These are phyloP conservation scores for Ulota crispa DNA, from an alignment of 225 moss, liverwort and hornwort genomes.

Conservation along the genomic window DNA sequence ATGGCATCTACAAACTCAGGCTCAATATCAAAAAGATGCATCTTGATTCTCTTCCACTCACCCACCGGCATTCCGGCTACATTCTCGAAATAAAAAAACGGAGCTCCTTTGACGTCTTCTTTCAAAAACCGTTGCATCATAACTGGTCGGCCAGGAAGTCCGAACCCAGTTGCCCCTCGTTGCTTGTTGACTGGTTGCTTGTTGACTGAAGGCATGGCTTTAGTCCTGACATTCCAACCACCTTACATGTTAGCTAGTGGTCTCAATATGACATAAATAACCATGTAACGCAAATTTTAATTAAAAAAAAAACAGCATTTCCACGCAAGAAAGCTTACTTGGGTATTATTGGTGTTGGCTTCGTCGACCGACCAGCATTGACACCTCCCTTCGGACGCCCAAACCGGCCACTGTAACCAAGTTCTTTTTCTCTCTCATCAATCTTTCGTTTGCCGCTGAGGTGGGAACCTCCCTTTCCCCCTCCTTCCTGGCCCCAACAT, in stretches of 20 bases:
- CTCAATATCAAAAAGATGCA: slow-evolving; percentile 70
- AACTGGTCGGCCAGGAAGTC: slow-evolving; percentile 56
- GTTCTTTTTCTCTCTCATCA: slow-evolving; percentile 27
- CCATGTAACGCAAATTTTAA: not conserved
- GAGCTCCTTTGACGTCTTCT: slow-evolving; percentile 56
- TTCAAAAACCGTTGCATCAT: slow-evolving; percentile 46
- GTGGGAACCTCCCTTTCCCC: slow-evolving; percentile 8
- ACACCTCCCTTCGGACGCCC: slow-evolving; percentile 16
- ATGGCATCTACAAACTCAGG: slow-evolving; percentile 80
- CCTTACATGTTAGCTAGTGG: not conserved
- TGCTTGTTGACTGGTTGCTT: slow-evolving; percentile 26
- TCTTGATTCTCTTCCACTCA: slow-evolving; percentile 62
- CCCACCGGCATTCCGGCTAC: slow-evolving; percentile 73
- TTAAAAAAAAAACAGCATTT: not conserved
- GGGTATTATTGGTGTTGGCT: not conserved
- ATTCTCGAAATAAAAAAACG: slow-evolving; percentile 89
- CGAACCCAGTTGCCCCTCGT: slow-evolving; percentile 48
- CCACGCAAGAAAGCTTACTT: slow-evolving; percentile 17
- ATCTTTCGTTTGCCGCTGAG: slow-evolving; percentile 27
- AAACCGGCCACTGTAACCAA: not conserved
- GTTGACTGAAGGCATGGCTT: not conserved
- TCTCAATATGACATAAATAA: not conserved
- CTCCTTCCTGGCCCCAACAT: slow-evolving; percentile 30
- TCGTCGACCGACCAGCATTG: not conserved
- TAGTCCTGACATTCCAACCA: slow-evolving; percentile 17